phyloP scores from a whole-genome alignment of 2,329 filamentous ascomycete species.

The Tolypocladium amazonense region DNA sequence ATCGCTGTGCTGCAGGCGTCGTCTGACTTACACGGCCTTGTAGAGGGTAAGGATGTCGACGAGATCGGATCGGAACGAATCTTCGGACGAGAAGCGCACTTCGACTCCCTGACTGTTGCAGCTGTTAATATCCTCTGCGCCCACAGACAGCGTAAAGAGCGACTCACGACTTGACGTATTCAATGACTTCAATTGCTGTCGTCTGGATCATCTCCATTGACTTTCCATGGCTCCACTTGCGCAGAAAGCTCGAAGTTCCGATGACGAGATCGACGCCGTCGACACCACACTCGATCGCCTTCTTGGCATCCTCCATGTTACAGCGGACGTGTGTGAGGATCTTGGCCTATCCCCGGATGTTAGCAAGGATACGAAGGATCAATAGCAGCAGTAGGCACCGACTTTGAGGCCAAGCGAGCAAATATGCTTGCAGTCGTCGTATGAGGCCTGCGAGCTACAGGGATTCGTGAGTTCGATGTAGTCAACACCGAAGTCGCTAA shows the following conservation, averaged over 20 bases:
- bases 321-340: background rate
- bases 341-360: background rate
- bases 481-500: background rate
- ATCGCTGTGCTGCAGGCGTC: too few relatives aligned
- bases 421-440: background rate
- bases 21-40: background rate
- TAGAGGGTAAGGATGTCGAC: background rate
- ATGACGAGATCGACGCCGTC: background rate
- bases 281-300: background rate
- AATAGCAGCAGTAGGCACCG: too few relatives aligned
- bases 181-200: background rate
- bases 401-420: background rate
- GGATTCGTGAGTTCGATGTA: background rate
- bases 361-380: too few relatives aligned
- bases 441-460: too few relatives aligned
- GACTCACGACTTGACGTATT: background rate
- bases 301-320: background rate
- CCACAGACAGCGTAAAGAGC: too few relatives aligned
- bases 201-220: background rate
- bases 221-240: background rate
- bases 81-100: background rate
- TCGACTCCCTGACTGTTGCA: background rate
- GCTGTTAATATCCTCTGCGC: background rate
- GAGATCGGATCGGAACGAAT: background rate
- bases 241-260: background rate